Conservation (phyloP, 2,329 filamentous ascomycete genomes). For the Ophiosphaerella herpotricha region DNA sequence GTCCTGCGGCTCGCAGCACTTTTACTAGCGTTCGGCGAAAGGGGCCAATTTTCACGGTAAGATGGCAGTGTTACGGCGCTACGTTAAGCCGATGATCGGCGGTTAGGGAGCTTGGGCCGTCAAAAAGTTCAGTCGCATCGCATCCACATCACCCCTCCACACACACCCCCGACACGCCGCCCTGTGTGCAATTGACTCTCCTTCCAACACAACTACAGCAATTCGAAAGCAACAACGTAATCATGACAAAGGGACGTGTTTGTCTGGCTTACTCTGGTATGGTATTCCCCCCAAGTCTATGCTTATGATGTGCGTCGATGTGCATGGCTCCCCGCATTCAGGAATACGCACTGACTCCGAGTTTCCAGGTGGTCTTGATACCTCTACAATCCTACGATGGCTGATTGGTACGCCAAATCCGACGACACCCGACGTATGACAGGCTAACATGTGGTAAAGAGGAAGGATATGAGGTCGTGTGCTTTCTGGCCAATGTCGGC, state of each 20-base stretch:
- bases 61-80: slow-evolving; percentile 1
- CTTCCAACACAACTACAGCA: slow-evolving; percentile 10
- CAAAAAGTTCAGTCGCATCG: slow-evolving; percentile 17
- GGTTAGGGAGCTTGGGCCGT: slow-evolving; percentile 19
- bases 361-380: slow-evolving; percentile 60
- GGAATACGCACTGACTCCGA: slow-evolving; percentile 24
- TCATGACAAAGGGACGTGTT: slow-evolving; percentile 51
- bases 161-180: slow-evolving; percentile 17
- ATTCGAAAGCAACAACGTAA: slow-evolving; percentile 2
- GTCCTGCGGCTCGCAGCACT: too few species aligned
- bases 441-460: slow-evolving; percentile 38
- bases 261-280: slow-evolving; percentile 56
- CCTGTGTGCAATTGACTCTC: slow-evolving; percentile 21
- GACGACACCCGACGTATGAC: not conserved
- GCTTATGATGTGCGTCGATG: not conserved
- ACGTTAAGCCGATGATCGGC: slow-evolving; percentile 24
- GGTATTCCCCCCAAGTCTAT: slow-evolving; percentile 7
- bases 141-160: slow-evolving; percentile 20
- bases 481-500: slow-evolving; percentile 62
- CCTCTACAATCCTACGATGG: slow-evolving; percentile 54
- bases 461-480: slow-evolving; percentile 65
- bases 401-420: slow-evolving; percentile 35
- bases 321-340: not conserved
- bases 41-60: too few species aligned
- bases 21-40: too few species aligned